Percentiles rank a stretch among this genome's conserved stretches.
Evolutionary conservation across 345 rosid species (phyloP).

Genomic region (Eucalyptus camaldulensis): DNA sequence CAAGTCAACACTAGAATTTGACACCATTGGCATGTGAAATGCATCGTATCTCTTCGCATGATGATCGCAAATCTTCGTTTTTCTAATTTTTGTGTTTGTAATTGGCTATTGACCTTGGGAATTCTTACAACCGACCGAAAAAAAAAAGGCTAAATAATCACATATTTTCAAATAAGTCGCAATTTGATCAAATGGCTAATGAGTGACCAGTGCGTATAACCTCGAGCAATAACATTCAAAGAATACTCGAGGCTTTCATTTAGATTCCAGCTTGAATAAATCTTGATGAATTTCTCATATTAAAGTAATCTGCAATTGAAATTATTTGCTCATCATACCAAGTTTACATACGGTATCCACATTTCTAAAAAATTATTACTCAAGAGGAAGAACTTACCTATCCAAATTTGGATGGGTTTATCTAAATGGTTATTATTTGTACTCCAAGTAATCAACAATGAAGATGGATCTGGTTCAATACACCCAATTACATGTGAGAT

Average conservation of each 20-base stretch:
- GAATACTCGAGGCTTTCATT: background rate
- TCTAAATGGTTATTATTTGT: background rate
- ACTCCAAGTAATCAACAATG: background rate
- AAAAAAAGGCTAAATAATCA: background rate
- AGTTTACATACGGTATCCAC: background rate
- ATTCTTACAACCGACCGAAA: background rate
- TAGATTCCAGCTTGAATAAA: background rate
- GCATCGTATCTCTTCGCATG: fast-evolving
- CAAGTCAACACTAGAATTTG: background rate
- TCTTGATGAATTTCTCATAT: background rate
- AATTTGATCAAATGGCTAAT: background rate
- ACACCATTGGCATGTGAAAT: background rate
- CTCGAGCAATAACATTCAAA: background rate
- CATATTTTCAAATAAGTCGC: background rate
- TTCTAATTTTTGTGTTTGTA: background rate
- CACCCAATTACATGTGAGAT: fast-evolving
- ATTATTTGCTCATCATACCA: background rate
- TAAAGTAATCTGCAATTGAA: background rate
- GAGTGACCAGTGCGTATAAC: background rate
- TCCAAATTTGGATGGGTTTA: background rate
- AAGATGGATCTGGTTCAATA: background rate
- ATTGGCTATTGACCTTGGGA: background rate
- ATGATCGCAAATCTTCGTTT: background rate
- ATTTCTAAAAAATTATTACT: background rate
- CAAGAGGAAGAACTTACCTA: background rate